phyloP scores from a whole-genome alignment of 2,329 filamentous ascomycete genomes.

The Sporothrix schenckii region DNA sequence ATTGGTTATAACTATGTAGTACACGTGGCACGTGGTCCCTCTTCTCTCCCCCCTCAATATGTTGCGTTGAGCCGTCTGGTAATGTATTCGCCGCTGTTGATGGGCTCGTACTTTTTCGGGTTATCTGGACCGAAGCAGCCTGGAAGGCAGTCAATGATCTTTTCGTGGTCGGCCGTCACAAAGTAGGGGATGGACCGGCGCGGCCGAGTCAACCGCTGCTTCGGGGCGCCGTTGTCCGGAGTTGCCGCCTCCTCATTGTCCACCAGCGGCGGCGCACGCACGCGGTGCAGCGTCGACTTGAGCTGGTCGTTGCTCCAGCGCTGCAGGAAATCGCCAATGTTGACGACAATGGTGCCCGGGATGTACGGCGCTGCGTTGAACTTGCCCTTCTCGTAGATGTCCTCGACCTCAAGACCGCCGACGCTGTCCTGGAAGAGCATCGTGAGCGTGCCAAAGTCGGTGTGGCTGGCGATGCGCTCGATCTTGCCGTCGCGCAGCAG shows the following conservation, averaged over 20 bases:
- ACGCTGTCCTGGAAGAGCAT: slow-evolving; percentile 51
- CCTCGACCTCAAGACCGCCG: slow-evolving; percentile 51
- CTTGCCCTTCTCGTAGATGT: slow-evolving; percentile 43
- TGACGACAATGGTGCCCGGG: slow-evolving; percentile 45
- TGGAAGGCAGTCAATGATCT: slow-evolving; percentile 55
- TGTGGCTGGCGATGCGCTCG: slow-evolving; percentile 41
- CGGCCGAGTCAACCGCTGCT: slow-evolving; percentile 44
- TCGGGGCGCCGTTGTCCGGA: neutral
- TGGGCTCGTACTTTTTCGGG: slow-evolving; percentile 53
- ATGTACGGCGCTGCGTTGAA: slow-evolving; percentile 46
- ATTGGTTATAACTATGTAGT: too few relatives aligned
- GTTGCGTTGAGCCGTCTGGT: slow-evolving; percentile 34
- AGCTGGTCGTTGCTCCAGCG: slow-evolving; percentile 47
- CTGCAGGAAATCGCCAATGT: slow-evolving; percentile 48
- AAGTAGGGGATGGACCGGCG: slow-evolving; percentile 66
- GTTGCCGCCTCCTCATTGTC: slow-evolving; percentile 39
- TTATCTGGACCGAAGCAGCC: slow-evolving; percentile 48
- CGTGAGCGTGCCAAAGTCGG: slow-evolving; percentile 49
- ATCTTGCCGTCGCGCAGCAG: slow-evolving; percentile 40
- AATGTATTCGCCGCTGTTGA: slow-evolving; percentile 40
- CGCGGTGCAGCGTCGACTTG: slow-evolving; percentile 35
- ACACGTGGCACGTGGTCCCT: too few relatives aligned
- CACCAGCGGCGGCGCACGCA: slow-evolving; percentile 32
- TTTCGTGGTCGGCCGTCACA: slow-evolving; percentile 52
- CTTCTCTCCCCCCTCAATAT: slow-evolving; percentile 7